Base-by-base conservation (phyloP, 2,329 filamentous ascomycete genomes). In the Chrysoporthe cubensis region DNA sequence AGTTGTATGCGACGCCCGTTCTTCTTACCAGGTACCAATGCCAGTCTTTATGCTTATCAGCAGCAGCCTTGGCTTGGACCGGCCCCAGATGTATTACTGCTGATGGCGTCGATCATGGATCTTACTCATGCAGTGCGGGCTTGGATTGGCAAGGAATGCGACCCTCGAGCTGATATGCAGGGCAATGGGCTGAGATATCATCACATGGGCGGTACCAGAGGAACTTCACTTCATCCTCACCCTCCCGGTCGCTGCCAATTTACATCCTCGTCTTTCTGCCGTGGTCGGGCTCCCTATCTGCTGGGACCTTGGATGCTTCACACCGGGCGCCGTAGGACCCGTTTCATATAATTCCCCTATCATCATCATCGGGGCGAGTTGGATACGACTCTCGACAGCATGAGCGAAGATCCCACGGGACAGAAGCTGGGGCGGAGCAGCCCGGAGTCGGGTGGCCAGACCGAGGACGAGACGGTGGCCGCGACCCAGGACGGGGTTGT, bases 401-500 rank as follows among this genome's bases (percentile, higher is more conserved):
- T 69, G 68, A 67, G 62, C 62, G 71, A 71, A 43, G 64, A 68
- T 13, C 21, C 48, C 42, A 65, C 69, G 52, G 68, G 68, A 42
- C 26, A 46, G 58, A 54, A 56, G 13, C 37, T 64, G n/a, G 70
- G 71, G 11, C 43, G 61, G 46, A 52, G 42, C 43, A 69, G 60
- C 32, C 66, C 69, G 18, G 69, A 70, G 26, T 52, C 42, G 1
- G 69, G 63, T 26, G 72, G 70, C 52, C 72, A 71, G 66, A 66
- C 66, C 5, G 75, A 77, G 56, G 71, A 78, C 54, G 77, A 81
- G 62, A 78, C 74, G 0, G 71, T 80, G 16, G 75, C 73, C 42
- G 76, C 74, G 9, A 71, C 79, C 34, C 74, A 78, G 52, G 72
- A 76, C 54, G 82, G 83, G 13, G 76, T 82, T 43, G 74, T 82